phyloP scores from a whole-genome alignment of 2,329 filamentous ascomycete species.

The Colletotrichum echinochloae region DNA sequence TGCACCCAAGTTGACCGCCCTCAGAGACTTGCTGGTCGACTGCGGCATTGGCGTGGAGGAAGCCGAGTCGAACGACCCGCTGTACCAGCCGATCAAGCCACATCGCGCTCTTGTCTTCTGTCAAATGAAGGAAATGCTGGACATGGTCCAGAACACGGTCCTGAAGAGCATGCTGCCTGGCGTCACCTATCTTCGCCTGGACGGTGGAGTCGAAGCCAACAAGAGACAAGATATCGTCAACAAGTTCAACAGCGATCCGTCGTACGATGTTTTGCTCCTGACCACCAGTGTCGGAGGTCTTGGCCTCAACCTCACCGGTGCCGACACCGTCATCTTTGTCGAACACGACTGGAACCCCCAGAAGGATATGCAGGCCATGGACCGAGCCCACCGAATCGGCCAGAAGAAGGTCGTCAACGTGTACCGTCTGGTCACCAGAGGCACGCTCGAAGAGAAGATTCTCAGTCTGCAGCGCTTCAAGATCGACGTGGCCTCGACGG shows the following conservation, averaged over 20 bases:
- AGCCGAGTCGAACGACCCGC: conserved; percentile 67
- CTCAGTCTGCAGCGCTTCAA: conserved; percentile 98
- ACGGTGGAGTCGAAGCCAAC: conserved; percentile 91
- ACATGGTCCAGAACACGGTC: conserved; percentile 97
- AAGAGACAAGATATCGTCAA: conserved; percentile 98
- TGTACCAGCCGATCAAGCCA: conserved; percentile 88
- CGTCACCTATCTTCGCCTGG: conserved; percentile 93
- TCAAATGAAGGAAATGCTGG: conserved; percentile 99
- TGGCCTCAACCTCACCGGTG: conserved; percentile 93
- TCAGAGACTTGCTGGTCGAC: conserved; percentile 95
- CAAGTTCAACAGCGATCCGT: conserved; percentile 97
- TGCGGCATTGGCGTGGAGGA: conserved; percentile 91
- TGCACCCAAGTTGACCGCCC: conserved; percentile 90
- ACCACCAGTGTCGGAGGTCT: conserved; percentile 96
- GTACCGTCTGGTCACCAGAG: conserved; percentile 94
- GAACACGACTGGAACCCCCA: conserved; percentile 99
- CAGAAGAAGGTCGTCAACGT: conserved; percentile 99
- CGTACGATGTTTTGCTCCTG: conserved; percentile 91
- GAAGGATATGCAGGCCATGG: conserved; percentile 98
- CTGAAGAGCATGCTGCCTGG: conserved; percentile 90
- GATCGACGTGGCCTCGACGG: conserved; percentile 97
- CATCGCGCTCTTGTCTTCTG: conserved; percentile 98
- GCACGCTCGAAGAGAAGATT: conserved; percentile 98
- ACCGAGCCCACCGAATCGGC: conserved; percentile 95
- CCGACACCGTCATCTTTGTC: conserved; percentile 98